Conservation (phyloP, 164 flowering plant species). For the Annona cherimola region DNA sequence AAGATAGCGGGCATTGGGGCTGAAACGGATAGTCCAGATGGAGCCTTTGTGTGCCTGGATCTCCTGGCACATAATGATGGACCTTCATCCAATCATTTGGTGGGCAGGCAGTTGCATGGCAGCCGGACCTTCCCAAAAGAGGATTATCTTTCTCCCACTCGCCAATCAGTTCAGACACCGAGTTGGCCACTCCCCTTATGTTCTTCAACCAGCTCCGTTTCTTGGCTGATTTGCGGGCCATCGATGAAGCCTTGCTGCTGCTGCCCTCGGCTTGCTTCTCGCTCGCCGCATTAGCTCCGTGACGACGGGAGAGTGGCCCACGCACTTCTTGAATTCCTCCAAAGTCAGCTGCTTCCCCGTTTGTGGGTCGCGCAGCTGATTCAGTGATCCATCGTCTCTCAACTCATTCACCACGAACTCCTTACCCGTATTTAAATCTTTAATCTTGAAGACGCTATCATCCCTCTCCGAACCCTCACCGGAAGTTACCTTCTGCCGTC, state of each 20-base stretch:
- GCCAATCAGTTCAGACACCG: constrained; percentile 38
- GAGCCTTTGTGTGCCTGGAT: no score
- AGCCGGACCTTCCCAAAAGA: constrained; percentile 12
- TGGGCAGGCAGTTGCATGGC: constrained; percentile 20
- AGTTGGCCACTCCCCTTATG: constrained; percentile 62
- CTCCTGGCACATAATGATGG: no score
- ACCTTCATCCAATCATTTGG: no score
- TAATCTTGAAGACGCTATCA: constrained; percentile 48
- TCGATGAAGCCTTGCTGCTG: constrained; percentile 21
- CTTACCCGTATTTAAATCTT: constrained; percentile 82
- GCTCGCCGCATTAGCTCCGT: constrained; percentile 77
- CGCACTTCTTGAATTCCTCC: no score
- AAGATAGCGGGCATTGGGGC: no score
- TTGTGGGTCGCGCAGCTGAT: no score
- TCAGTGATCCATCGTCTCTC: no score
- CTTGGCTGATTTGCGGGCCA: constrained; percentile 54
- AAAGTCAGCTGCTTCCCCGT: no score
- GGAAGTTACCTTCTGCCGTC: not conserved
- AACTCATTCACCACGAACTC: constrained; percentile 79
- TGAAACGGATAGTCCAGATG: no score
- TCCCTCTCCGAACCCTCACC: not conserved
- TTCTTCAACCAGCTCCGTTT: constrained; percentile 64
- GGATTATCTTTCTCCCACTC: constrained; percentile 36
- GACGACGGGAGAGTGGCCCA: no score
- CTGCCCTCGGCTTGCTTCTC: not conserved